A percentile compares a stretch with the other conserved stretches of the same genome.
Conservation (phyloP, 2,329 filamentous ascomycete genomes). For the Fusarium subtropicale region DNA sequence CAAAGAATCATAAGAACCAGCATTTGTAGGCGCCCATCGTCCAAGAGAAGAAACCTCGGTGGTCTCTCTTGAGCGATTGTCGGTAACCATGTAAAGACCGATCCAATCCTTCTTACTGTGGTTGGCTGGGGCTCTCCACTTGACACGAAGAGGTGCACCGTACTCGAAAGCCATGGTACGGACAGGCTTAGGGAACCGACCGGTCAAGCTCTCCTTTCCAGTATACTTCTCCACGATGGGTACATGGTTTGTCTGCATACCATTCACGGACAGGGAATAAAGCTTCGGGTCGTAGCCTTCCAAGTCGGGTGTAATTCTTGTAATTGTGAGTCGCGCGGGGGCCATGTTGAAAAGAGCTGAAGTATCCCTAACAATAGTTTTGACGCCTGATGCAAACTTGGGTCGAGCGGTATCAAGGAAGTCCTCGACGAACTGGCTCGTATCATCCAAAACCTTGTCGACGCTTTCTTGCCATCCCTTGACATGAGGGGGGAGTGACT, state of each 20-base stretch:
- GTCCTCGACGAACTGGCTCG: slow-evolving; percentile 89
- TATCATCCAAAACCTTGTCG: slow-evolving; percentile 87
- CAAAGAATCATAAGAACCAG: slow-evolving; percentile 79
- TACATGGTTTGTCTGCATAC: slow-evolving; percentile 65
- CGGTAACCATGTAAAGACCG: slow-evolving; percentile 93
- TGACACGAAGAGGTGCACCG: slow-evolving; percentile 87
- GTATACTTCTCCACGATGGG: slow-evolving; percentile 69
- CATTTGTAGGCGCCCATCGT: slow-evolving; percentile 86
- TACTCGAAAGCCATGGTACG: slow-evolving; percentile 88
- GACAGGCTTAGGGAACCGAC: slow-evolving; percentile 74
- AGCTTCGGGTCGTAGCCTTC: slow-evolving; percentile 82
- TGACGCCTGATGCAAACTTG: slow-evolving; percentile 87
- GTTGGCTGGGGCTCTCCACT: slow-evolving; percentile 88
- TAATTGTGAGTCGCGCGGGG: slow-evolving; percentile 86
- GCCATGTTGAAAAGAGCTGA: slow-evolving; percentile 90
- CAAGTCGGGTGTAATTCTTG: slow-evolving; percentile 80
- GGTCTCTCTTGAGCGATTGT: slow-evolving; percentile 86
- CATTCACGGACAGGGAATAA: slow-evolving; percentile 82
- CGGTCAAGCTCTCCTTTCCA: slow-evolving; percentile 78
- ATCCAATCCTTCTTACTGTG: slow-evolving; percentile 96
- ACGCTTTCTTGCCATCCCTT: slow-evolving; percentile 87
- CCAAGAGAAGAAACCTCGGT: slow-evolving; percentile 88
- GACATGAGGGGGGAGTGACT: slow-evolving; percentile 84
- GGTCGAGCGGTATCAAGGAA: slow-evolving; percentile 87
- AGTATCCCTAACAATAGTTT: slow-evolving; percentile 88